Conservation (phyloP, 176 grass and related monocot genomes). For the Oryza punctata region DNA sequence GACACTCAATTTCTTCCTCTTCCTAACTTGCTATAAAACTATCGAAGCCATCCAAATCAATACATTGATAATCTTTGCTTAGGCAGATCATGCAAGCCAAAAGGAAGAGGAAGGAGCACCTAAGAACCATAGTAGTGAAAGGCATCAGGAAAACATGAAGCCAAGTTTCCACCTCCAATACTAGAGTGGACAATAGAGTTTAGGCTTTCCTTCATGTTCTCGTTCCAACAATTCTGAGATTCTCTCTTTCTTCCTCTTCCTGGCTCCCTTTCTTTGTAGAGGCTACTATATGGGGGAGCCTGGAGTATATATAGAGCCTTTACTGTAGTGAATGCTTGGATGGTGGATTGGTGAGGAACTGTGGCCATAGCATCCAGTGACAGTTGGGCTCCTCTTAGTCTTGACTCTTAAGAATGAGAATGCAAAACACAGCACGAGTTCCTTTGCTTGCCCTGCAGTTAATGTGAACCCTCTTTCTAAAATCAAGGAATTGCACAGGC, state of each 20-base stretch:
- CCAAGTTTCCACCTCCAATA: neutral
- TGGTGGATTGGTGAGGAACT: neutral
- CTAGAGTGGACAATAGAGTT: neutral
- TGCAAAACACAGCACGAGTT: neutral
- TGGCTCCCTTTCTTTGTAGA: neutral
- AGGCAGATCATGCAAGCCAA: neutral
- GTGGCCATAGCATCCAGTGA: neutral
- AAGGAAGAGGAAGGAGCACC: constrained; percentile 24
- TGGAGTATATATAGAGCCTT: neutral
- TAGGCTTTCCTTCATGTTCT: constrained; percentile 34
- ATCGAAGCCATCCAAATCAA: too few species aligned
- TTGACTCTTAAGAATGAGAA: neutral
- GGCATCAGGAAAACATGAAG: constrained; percentile 26
- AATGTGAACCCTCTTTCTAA: neutral
- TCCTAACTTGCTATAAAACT: neutral
- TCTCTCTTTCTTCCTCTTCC: constrained; percentile 14
- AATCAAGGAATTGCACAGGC: neutral
- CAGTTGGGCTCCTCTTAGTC: too few species aligned
- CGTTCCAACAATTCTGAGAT: neutral
- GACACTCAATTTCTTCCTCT: neutral
- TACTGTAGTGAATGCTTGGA: neutral
- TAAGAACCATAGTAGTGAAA: constrained; percentile 35
- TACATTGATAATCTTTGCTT: neutral
- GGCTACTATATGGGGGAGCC: neutral
- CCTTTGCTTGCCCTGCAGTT: neutral